Conservation (phyloP, 495 filamentous ascomycete species). For the Hyaloscypha variabilis region DNA sequence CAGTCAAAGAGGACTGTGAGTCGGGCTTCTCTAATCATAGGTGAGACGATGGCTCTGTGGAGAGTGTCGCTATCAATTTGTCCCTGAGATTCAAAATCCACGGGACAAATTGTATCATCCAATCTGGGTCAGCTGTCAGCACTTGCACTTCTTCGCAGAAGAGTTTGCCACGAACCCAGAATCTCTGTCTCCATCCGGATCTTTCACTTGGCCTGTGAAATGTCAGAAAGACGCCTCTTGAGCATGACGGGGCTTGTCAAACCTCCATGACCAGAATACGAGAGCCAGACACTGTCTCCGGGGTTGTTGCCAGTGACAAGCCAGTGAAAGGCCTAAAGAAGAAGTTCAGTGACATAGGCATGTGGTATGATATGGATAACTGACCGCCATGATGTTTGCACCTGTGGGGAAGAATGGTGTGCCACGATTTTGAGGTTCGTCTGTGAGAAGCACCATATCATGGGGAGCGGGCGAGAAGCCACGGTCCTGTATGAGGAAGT, state of each 20-base stretch:
- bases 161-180: slow-evolving; percentile 39
- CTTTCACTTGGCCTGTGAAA: slow-evolving; percentile 44
- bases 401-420: slow-evolving; percentile 56
- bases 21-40: slow-evolving; percentile 50
- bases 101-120: slow-evolving; percentile 59
- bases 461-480: slow-evolving; percentile 43
- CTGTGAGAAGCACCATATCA: slow-evolving; percentile 56
- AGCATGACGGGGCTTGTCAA: not conserved
- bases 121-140: slow-evolving; percentile 39
- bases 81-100: slow-evolving; percentile 43
- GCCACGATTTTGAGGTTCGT: slow-evolving; percentile 47
- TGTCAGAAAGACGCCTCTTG: not conserved
- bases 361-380: not conserved
- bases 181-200: slow-evolving; percentile 45
- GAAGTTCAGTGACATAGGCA: not conserved
- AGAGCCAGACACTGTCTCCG: slow-evolving; percentile 52
- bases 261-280: slow-evolving; percentile 63
- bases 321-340: slow-evolving; percentile 51
- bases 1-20: slow-evolving; percentile 64
- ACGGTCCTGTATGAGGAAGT: slow-evolving; percentile 46
- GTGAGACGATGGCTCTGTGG: slow-evolving; percentile 54
- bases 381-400: slow-evolving; percentile 54
- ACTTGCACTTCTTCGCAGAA: slow-evolving; percentile 12
- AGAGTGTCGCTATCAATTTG: slow-evolving; percentile 35
- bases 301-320: slow-evolving; percentile 52